Evolutionary conservation across 148 eudicot species (phyloP), one percentile per base, ranked within the genome.

Genomic region (Vaccinium vitisidaea): DNA sequence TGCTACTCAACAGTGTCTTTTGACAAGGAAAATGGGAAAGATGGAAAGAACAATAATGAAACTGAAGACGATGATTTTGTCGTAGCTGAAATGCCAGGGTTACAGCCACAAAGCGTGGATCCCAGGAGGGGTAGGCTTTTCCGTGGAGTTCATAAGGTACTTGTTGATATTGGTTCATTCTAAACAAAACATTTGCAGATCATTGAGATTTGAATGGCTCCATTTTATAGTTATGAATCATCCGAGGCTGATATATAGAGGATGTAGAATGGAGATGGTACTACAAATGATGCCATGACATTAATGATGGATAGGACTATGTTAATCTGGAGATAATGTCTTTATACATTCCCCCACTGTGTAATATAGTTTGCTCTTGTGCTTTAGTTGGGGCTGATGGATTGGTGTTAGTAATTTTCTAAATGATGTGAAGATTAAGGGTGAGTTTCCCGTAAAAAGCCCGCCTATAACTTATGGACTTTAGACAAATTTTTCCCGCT

Each of bases 91-190:
- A 92, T 86, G 82, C 90, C 87, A 58, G 93, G 91, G 81, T 71
- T 88, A 23, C 59, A 85, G 21, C 88, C 91, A 2, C 98, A 96
- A 55, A 83, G 93, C 1, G 99, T 97, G 73, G 98, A 97, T 88
- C 99, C 99, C 75, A 84, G 83, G 71, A 91, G 85, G 84, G 99
- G 98, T 56, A 94, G 98, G 98, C 90, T 90, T 59, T 94, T 89
- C 85, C 93, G 98, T 80, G 99, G 99, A 56, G 99, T 97, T 55
- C 98, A 97, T 87, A 94, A 93, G 98, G 99, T 97, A 92, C 71
- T 80, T 76, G 61, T 58, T 75, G 14, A 48, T 69, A 54, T 48
- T 73, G 54, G 46, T 69, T 82, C 75, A 9, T 56, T 5, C 30
- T 50, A 27, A 70, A 69, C 19, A 49, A 11, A 67, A 46, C 30